Base-by-base conservation (phyloP, 495 filamentous ascomycete genomes). In the Talaromyces borbonicus region DNA sequence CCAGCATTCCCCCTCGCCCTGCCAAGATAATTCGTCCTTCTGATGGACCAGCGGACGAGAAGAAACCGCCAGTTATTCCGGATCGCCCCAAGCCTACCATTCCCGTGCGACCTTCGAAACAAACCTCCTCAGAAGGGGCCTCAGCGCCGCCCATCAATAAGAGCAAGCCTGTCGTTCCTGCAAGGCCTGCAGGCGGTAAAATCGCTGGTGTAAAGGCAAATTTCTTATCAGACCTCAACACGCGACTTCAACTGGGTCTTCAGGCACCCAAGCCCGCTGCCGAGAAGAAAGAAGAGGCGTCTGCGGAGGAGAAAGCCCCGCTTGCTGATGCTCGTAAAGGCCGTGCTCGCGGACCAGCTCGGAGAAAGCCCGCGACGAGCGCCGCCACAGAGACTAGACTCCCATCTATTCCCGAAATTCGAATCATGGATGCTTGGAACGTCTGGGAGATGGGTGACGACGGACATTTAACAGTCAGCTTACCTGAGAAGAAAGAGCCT, bases 171-270 rank as follows among this genome's bases (percentile, higher is more conserved):
- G 72, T 78, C 0, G 69, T 95, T 8, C 90, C 92, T n/a, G 79
- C 83, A 15, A 77, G 89, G 24, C 87, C 88, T 0, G 69, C 72
- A 32, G 87, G 85, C 3, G 65, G 57, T 50, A 97, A 97, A 67
- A 92, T 98, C 55, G 87, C 89, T 12, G 85, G 89, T 18, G 58
- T 97, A 42, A 87, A 92, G 63, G 83, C 84, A 12, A 88, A 86
- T 3, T 96, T 97, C 64, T 75, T 97, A 68, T 83, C 76, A 23
- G 90, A 97, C 57, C 65, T 98, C 30, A 92, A 97, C 59, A 84
- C 83, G 12, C 79, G 87, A 12, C 68, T 98, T 30, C 80, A 84
- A 59, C 61, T 89, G 5, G 92, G 93, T 11, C 90, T 87, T 9
- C 80, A 83, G 50, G 75, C 67, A 15, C 79, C 80, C 44, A 84